A percentile compares a stretch with the other conserved stretches of the same genome.
Conservation (phyloP, 345 rosid species). For the Pistacia vera region DNA sequence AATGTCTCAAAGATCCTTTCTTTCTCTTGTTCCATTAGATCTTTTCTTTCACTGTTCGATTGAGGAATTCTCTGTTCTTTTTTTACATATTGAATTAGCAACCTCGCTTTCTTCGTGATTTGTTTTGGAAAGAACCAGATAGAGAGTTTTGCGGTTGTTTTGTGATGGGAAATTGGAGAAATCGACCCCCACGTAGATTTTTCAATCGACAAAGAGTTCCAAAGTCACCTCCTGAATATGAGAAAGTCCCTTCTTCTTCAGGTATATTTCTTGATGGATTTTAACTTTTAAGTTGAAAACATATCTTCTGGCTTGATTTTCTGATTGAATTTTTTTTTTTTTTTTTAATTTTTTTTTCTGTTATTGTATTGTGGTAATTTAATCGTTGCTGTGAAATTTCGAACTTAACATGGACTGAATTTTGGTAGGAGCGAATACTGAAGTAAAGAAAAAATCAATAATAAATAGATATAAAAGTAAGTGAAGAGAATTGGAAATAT, state of each 20-base stretch:
- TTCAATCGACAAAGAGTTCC: slow-evolving; percentile 17
- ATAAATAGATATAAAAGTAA: neutral
- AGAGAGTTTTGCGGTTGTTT: neutral
- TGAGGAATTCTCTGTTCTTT: neutral
- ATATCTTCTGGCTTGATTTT: no score
- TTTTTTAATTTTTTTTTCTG: neutral
- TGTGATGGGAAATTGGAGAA: slow-evolving; percentile 41
- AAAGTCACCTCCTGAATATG: slow-evolving; percentile 16
- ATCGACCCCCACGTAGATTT: slow-evolving; percentile 19
- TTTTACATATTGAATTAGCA: no score
- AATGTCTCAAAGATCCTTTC: neutral
- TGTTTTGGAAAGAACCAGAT: neutral
- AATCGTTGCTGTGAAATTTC: neutral
- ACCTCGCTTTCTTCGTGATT: neutral
- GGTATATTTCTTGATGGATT: slow-evolving; percentile 20
- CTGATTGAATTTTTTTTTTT: neutral
- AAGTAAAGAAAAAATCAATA: neutral
- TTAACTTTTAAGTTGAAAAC: neutral
- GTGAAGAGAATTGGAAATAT: neutral
- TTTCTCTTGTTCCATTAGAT: no score
- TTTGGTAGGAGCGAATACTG: neutral
- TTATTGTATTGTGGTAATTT: neutral
- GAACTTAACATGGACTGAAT: neutral
- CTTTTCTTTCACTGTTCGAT: neutral
- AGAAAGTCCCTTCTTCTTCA: slow-evolving; percentile 21